Evolutionary conservation across 1,284 basidiomycete genomes (phyloP), one percentile per base, ranked within the genome.

Genomic region (Boletus mariae): DNA sequence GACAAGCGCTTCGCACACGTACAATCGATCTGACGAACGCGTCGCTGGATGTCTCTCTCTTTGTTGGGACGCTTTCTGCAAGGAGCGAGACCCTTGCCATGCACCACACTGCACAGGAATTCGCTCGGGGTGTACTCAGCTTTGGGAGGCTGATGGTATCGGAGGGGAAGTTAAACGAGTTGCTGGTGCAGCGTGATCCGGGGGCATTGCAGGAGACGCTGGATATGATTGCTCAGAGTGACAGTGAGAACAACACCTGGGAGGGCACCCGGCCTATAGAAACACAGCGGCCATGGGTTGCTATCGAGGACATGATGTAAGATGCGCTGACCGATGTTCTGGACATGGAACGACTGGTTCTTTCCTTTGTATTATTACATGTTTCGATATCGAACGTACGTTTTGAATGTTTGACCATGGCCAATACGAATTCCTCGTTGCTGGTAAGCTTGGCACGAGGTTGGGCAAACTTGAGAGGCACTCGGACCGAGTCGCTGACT

Each of bases 41-140:
- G 1, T 59, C 58, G 17, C 15, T 59, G 45, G 48, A 59, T 7
- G 56, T 59, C 32, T 40, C 57, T 3, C 57, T 59, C 26, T 59
- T 61, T 25, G 51, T 55, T 7, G 56, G 57, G 23, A 35, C 11
- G 8, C 59, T 59, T 26, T 47, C 59, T 1, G 56, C 59, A 25
- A 55, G 10, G 46, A 61, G 59, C 31, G 59, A 59, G 35, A 61
- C 56, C 13, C 37, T 59, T 12, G 42, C 42, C 2, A 5, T 50
- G 2, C 51, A 61, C 7, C 45, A 61, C 26, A 61, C 59, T 4
- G 57, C 57, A 4, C 59, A 48, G 13, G 51, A 55, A 28, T 58
- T 59, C 5, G 59, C 59, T n/a, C 51, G 31, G n/a, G 49, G 56
- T 1, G 35, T 61, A 25, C 20, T 61, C 13, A 51, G 17, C 35